Conservation (phyloP, 805 yeast genomes). For the Sugiyamaella mastotermitis region DNA sequence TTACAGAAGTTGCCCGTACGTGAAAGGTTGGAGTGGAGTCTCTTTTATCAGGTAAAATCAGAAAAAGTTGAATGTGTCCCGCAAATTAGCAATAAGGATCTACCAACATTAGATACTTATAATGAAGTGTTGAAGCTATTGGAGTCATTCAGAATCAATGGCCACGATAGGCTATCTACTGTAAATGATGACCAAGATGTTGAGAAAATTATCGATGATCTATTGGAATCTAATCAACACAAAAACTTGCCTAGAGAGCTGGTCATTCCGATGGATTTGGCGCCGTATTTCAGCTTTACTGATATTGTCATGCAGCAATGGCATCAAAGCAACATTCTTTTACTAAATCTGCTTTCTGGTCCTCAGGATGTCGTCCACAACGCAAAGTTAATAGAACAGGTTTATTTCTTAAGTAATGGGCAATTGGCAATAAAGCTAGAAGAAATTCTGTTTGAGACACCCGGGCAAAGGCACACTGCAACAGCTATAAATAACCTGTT, state of each 20-base stretch:
- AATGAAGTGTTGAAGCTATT: no score
- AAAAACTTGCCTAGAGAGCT: constrained; percentile 9
- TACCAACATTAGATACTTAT: no score
- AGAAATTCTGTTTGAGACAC: constrained; percentile 5
- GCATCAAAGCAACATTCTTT: constrained; percentile 11
- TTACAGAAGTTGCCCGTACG: neutral
- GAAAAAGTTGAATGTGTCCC: no score
- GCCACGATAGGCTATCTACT: no score
- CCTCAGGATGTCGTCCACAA: constrained; percentile 3
- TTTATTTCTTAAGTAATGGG: constrained; percentile 11
- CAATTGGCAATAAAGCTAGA: constrained; percentile 6
- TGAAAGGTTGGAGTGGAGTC: neutral
- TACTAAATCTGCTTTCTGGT: constrained; percentile 4
- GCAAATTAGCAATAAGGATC: no score
- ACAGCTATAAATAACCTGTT: constrained; percentile 2
- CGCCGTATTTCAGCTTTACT: no score
- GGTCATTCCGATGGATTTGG: constrained; percentile 7
- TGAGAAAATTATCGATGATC: neutral
- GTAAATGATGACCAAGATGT: neutral
- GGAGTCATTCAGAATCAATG: no score
- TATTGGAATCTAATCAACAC: no score
- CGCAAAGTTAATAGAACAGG: constrained; percentile 5
- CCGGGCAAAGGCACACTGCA: constrained; percentile 1
- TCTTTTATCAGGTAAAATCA: neutral
- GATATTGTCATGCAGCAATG: constrained; percentile 11